These are phyloP conservation scores for Candida cerambycidarum DNA, from an alignment of 805 yeast genomes.

Conservation along the genomic window DNA sequence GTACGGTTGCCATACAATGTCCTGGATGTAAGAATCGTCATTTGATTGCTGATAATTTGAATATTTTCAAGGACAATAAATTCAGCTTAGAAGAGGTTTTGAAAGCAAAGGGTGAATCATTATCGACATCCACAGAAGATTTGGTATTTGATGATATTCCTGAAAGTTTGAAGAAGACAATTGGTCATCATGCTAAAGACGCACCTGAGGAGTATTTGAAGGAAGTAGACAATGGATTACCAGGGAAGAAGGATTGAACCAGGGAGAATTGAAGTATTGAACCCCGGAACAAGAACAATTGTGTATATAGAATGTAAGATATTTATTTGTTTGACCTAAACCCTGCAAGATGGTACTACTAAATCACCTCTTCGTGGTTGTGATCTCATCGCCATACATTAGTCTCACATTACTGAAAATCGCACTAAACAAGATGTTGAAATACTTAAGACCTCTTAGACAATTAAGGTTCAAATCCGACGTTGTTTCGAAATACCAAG, in stretches of 20 bases:
- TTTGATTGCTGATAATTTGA: conserved; percentile 72
- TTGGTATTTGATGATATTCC: conserved; percentile 70
- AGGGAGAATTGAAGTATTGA: too few species aligned
- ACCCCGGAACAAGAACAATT: too few species aligned
- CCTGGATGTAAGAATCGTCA: conserved; percentile 90
- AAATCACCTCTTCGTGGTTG: too few species aligned
- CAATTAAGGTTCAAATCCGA: conserved; percentile 3
- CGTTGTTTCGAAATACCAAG: conserved; percentile 22
- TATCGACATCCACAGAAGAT: conserved; percentile 64
- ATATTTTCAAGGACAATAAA: conserved; percentile 76
- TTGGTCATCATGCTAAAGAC: conserved; percentile 70
- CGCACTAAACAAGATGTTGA: not conserved
- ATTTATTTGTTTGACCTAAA: too few species aligned
- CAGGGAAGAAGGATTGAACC: conserved; percentile 8
- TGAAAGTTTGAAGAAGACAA: conserved; percentile 45
- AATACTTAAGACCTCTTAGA: conserved; percentile 1
- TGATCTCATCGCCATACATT: too few species aligned
- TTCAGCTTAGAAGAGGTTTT: conserved; percentile 80
- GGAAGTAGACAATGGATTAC: conserved; percentile 10
- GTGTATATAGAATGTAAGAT: too few species aligned
- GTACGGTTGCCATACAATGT: conserved; percentile 86
- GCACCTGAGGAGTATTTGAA: conserved; percentile 48
- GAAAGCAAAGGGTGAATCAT: conserved; percentile 71
- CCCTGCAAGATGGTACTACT: too few species aligned
- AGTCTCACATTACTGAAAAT: not conserved